Base-by-base conservation (phyloP, 306 rosid species). In the Sicyos baderoa region DNA sequence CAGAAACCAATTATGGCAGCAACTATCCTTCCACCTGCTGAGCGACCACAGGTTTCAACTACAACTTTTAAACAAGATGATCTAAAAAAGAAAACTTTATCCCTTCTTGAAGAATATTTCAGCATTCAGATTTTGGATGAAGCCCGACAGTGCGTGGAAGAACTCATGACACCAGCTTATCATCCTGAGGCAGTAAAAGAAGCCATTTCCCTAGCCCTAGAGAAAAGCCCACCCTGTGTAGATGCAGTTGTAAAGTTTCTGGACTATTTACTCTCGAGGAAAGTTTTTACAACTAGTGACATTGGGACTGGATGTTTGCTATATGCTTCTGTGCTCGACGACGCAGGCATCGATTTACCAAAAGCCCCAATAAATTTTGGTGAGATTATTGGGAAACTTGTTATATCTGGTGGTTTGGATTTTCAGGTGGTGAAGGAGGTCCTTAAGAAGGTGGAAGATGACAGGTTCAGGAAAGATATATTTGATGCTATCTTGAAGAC, bases 71-170 rank as follows among this genome's bases (percentile, higher is more conserved):
- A 80, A 55, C 63, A 11, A 15, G 90, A 76, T 6, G 82, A 71
- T 14, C 97, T 90, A 32, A 78, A 4, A 16, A 84, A 72, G 21
- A 94, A 88, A 74, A 88, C 96, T 0, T 57, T 76, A 25, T 77
- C 90, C 53, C 95, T 94, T 77, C 79, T 94, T 72, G 92, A 94
- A 72, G 96, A 90, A 66, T 94, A 88, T 77, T 94, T 90, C 77
- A 62, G 75, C 69, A 51, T 94, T n/a, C 70, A 77, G 72, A 72
- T 88, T 21, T 75, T 90, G 80, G 96, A 88, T 2, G 99, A 94
- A 87, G 97, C 99, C 10, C 71, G 85, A 58, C 88, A 76, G 79
- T 88, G 96, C 17, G 89, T 94, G 85, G 97, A 88, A 86, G 99
- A 94, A 73, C 85, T 94, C 5, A 84, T 79, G 37, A 55, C 89